phyloP scores from a whole-genome alignment of 805 yeast genomes.

The Yarrowia divulgata region DNA sequence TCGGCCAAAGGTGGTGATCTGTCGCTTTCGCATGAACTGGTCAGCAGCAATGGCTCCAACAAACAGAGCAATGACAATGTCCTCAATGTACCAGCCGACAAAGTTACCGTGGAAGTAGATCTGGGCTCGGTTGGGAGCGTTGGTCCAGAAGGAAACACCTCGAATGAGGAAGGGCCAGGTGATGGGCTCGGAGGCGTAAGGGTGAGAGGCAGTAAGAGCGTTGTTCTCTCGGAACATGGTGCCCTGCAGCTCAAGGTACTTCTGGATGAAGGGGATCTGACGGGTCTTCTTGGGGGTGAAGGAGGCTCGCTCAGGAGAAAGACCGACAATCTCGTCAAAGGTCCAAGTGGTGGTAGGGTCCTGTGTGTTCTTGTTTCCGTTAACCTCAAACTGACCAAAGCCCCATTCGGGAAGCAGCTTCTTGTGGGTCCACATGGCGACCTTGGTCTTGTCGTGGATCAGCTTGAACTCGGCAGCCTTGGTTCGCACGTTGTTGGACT shows the following conservation, averaged over 20 bases:
- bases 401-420: conserved; percentile 96
- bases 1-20: conserved; percentile 62
- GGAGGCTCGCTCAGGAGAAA: conserved; percentile 67
- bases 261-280: conserved; percentile 73
- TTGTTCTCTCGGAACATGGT: conserved; percentile 94
- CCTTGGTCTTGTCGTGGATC: conserved; percentile 84
- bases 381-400: conserved; percentile 86
- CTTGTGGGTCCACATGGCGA: conserved; percentile 92
- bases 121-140: conserved; percentile 63
- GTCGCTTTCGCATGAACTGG: conserved; percentile 78
- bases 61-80: conserved; percentile 66
- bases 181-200: conserved; percentile 91
- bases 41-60: conserved; percentile 73
- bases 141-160: conserved; percentile 98
- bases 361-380: conserved; percentile 84
- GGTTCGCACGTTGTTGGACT: conserved; percentile 65
- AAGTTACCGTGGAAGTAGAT: conserved; percentile 91
- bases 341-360: conserved; percentile 77
- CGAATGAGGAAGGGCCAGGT: conserved; percentile 88
- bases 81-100: conserved; percentile 89
- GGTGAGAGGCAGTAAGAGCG: conserved; percentile 84
- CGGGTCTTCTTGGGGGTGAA: conserved; percentile 70
- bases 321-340: conserved; percentile 70
- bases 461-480: conserved; percentile 72
- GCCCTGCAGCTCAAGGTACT: conserved; percentile 88